phyloP scores from a whole-genome alignment of 108 stramenopile genomes.

The Nitzschia putrida region DNA sequence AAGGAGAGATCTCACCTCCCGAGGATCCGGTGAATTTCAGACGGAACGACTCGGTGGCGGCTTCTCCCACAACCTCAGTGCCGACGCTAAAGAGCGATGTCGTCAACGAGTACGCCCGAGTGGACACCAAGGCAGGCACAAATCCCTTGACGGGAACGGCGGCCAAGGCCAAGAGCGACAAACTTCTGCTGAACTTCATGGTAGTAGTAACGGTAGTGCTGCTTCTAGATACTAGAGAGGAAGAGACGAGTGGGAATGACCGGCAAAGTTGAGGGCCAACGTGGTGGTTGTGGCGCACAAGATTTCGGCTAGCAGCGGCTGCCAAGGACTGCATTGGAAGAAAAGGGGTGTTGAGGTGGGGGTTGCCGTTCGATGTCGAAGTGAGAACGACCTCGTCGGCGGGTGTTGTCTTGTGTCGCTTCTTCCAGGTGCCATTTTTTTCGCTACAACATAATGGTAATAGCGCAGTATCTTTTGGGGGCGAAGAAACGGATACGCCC shows the following conservation, averaged over 20 bases:
- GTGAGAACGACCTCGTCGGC: too few species aligned
- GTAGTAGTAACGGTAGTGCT: constrained; percentile 25
- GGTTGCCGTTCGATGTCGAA: too few species aligned
- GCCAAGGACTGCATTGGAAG: too few species aligned
- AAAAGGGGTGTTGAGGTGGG: too few species aligned
- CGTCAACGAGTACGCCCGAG: constrained; percentile 18
- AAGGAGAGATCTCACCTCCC: constrained; percentile 69
- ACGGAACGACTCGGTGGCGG: constrained; percentile 84
- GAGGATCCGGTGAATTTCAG: constrained; percentile 64
- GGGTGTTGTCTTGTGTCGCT: too few species aligned
- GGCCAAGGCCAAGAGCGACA: constrained; percentile 56
- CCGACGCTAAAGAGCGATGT: constrained; percentile 32
- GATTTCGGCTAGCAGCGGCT: too few species aligned
- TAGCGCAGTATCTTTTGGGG: too few species aligned
- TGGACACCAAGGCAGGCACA: constrained; percentile 32
- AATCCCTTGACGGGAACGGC: constrained; percentile 53
- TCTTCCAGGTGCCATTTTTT: too few species aligned
- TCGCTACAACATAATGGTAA: too few species aligned
- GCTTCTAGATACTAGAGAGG: neutral
- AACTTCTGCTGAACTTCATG: constrained; percentile 67
- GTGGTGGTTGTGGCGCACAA: too few species aligned
- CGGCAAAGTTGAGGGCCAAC: too few species aligned
- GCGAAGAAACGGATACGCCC: too few species aligned
- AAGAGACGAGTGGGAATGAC: neutral
- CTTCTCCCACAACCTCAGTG: constrained; percentile 67